Evolutionary conservation across 768 basidiomycete genomes (phyloP), one percentile per base, ranked within the genome.

Genomic region (Roridomyces roridus): DNA sequence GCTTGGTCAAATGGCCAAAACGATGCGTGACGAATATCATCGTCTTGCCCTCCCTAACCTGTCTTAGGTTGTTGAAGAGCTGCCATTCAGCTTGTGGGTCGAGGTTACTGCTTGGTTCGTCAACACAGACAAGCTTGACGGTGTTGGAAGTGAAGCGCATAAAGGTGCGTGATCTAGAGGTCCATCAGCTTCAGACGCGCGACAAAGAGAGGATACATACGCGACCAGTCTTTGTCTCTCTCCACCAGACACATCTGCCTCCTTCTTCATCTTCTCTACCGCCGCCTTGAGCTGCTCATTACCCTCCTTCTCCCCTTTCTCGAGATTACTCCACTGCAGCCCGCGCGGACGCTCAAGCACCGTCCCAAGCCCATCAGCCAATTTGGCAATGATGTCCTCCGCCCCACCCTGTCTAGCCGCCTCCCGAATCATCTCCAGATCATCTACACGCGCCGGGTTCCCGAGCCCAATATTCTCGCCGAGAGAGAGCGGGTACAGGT

Each of bases 21-120:
- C 82, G 75, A 62, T 87, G 86, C 0, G 82, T 83, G 6, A 86
- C 81, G 48, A 85, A 79, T 6, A 88, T 70, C 72, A 84, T 76
- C 5, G 85, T 88, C 69, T 81, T 86, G 5, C 80, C 83, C 9
- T 70, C 65, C 6, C 80, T 72, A 20, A 65, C 63, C 2, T 63
- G 55, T 5, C 73, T 67, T 20, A 87, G 68, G 15, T 72, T 70
- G 15, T 75, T 63, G 57, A 85, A 77, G 9, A 87, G 68, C 7
- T 77, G 68, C 24, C 74, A 76, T 63, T 88, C 87, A 1, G 75
- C 80, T 44, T 80, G 70, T 8, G 87, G 79, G 50, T 87, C 86
- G 24, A 86, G 63, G 4, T 80, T 78, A 0, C 85, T 84, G 43
- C 76, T 84, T 0, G 86, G 85, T 63, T 87, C 86, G 59, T 88